Evolutionary conservation across 2,329 filamentous ascomycete species (phyloP), one percentile per base, ranked within the genome.

Genomic region (Clarireedia homoeocarpa): DNA sequence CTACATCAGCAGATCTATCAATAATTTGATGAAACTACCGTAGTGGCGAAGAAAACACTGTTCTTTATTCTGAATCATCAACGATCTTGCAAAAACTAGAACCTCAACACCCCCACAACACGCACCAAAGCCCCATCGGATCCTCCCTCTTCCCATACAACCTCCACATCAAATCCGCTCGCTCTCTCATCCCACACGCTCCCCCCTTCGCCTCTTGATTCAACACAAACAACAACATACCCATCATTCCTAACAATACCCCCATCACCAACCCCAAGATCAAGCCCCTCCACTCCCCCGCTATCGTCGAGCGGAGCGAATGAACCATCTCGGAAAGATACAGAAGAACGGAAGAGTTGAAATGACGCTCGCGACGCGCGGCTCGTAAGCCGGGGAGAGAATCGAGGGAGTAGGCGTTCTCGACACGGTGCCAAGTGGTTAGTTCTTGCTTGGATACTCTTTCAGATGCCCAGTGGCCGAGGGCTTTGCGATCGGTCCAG

Each of bases 401-500:
- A 23, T 54, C 52, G 2, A 23, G 52, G 2, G 52, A 54, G 15
- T 54, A 54, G 14, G 30, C 15, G 20, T 54, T 54, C 2, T 49
- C 42, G 14, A 27, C 7, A 1, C 23, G 6, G 4, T 54, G 52
- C 20, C 49, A 54, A 9, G 7, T 4, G 4, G 26, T 34, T 17
- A 49, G 26, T 10, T 27, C n/a, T 2, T 26, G 12, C 1, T 20
- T 20, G 4, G 24, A 36, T n/a, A 40, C 34, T 24, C 49, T 54
- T 54, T 54, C 42, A 17, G 20, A 7, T 5, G 34, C 30, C 34
- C 14, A 54, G 6, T 54, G 44, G 5, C 15, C 23, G 1, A 54
- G 52, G 6, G 52, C 49, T 15, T 39, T 15, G 5, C 45, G 44
- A 15, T 40, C 24, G n/a, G 44, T 54, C 52, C 52, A 54, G 45